Conservation (phyloP, 2,329 filamentous ascomycete species). For the Cordyceps tenuipes region DNA sequence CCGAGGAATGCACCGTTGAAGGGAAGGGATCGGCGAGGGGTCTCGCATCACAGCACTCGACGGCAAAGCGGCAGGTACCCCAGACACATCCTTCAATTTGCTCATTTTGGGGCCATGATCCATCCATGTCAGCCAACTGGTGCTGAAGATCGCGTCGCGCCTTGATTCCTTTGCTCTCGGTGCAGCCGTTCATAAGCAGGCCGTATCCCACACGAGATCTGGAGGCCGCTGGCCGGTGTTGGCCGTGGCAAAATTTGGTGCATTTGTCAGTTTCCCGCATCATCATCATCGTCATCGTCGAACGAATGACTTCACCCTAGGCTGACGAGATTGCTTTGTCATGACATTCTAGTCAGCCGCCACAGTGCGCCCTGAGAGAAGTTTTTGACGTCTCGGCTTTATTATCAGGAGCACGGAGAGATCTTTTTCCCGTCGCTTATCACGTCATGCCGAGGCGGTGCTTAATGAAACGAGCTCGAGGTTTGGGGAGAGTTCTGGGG, state of each 20-base stretch:
- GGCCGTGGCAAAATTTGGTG: constrained; percentile 3
- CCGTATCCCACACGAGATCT: background rate
- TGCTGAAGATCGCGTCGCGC: background rate
- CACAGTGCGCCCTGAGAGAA: background rate
- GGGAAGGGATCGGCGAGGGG: background rate
- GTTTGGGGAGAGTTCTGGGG: background rate
- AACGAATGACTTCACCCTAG: background rate
- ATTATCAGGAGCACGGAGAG: background rate
- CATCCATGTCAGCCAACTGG: background rate
- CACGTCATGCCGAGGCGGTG: background rate
- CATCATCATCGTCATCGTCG: background rate
- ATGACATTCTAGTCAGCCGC: background rate
- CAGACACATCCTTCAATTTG: background rate
- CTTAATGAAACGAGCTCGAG: background rate
- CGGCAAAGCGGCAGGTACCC: constrained; percentile 7
- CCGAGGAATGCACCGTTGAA: background rate
- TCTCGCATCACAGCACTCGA: background rate
- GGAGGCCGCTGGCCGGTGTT: background rate
- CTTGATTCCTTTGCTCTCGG: background rate
- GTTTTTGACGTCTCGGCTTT: background rate
- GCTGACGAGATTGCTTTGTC: background rate
- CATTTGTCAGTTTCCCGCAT: background rate
- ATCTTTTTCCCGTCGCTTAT: background rate
- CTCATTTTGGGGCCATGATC: background rate
- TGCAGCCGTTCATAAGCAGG: no score